Percentiles rank a stretch among this genome's conserved stretches.
These are phyloP conservation scores for Diddensiella caesifluorescens DNA, from an alignment of 805 yeast genomes.

Conservation along the genomic window DNA sequence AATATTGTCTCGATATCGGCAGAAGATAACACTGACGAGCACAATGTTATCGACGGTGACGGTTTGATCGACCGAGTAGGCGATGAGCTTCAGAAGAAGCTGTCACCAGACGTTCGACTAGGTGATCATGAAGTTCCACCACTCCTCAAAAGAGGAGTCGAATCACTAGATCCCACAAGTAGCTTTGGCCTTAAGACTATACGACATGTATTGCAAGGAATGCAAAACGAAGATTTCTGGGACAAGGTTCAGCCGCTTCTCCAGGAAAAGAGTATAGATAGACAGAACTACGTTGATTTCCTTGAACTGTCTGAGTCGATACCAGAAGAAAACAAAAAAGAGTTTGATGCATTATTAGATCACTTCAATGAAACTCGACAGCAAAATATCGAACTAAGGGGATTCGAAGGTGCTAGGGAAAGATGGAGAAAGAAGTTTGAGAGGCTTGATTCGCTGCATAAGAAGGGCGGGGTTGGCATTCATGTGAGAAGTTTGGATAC, in stretches of 20 bases:
- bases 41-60: background rate
- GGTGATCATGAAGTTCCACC: constrained; percentile 19
- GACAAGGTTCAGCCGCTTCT: constrained; percentile 32
- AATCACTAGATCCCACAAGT: constrained; percentile 57
- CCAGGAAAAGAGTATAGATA: constrained; percentile 31
- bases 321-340: constrained; percentile 34
- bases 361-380: constrained; percentile 72
- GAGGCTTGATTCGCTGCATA: constrained; percentile 10
- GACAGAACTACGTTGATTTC: constrained; percentile 48
- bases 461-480: constrained; percentile 20
- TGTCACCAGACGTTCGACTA: constrained; percentile 6
- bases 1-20: constrained; percentile 9
- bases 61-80: background rate
- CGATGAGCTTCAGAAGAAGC: background rate
- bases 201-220: constrained; percentile 62
- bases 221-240: constrained; percentile 27
- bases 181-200: constrained; percentile 75
- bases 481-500: constrained; percentile 58
- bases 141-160: constrained; percentile 50
- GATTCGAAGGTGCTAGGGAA: constrained; percentile 78
- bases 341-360: constrained; percentile 65
- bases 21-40: constrained; percentile 2
- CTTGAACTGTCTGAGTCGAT: constrained; percentile 55
- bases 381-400: constrained; percentile 64
- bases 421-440: constrained; percentile 86